Evolutionary conservation across 805 yeast genomes (phyloP), one percentile per base, ranked within the genome.

Genomic region (Saccharomyces jurei): DNA sequence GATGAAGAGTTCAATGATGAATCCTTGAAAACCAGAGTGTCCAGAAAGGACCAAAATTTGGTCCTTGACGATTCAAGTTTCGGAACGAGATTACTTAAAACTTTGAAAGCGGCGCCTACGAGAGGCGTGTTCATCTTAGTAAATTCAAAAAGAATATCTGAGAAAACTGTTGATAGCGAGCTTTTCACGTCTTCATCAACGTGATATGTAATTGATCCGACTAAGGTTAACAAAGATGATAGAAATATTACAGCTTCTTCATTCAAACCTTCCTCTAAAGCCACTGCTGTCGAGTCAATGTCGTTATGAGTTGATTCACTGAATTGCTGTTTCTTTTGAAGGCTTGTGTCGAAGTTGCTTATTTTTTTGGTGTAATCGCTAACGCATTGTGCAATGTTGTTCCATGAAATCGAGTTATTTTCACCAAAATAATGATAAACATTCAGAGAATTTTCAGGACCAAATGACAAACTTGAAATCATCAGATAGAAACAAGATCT

Each of bases 401-500:
- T 77, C 77, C 87, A 80, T 2, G 89, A 79, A 25, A 83, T 72
- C 11, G 65, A 68, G 28, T 63, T 63, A 72, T 66, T 64, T 14
- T 70, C 68, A 47, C 70, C 64, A 60, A 82, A 61, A 57, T 81
- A 82, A 52, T 75, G 79, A 62, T 76, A 81, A 0, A 78, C 77
- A 52, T 79, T 75, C 4, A 70, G 66, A 2, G 89, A 79, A 55
- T 81, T 78, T 25, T 76, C 76, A 1, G 77, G 72, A n/a, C 86
- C 84, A 21, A 78, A 75, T 0, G 94, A 77, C 44, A 92, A 74
- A 5, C 94, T 84, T 2, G 95, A 83, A 54, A 92, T 74, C 77
- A 92, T 79, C 54, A 89, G 76, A 59, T 91, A 82, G 63, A 85
- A 89, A 0, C 96, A 81, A 0, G 98, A 86, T 51, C 89, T 81